A percentile compares a stretch with the other conserved stretches of the same genome.
Conservation (phyloP, 805 yeast species). For the Cyberlindnera sargentensis region DNA sequence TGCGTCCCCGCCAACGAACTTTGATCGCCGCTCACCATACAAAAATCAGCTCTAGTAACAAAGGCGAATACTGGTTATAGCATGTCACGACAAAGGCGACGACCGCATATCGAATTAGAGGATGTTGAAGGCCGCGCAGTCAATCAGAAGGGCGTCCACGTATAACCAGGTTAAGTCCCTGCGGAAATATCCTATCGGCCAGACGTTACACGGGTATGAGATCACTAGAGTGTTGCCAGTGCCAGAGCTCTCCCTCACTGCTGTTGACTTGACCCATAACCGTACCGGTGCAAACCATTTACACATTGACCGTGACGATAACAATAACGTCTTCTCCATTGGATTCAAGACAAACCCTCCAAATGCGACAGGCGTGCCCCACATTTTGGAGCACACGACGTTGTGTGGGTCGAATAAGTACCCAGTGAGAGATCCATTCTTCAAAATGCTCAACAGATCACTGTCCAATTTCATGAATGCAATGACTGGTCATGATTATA, state of each 20-base stretch:
- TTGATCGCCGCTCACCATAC: background rate
- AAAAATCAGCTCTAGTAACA: no score
- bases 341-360: constrained; percentile 95
- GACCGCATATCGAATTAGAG: no score
- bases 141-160: constrained; percentile 16
- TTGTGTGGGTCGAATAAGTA: constrained; percentile 87
- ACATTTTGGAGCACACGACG: constrained; percentile 92
- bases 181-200: constrained; percentile 58
- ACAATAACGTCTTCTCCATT: constrained; percentile 81
- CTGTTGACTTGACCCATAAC: constrained; percentile 62
- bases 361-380: constrained; percentile 92
- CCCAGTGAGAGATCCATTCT: constrained; percentile 96
- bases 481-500: constrained; percentile 96
- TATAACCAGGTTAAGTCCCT: constrained; percentile 29
- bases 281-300: constrained; percentile 74
- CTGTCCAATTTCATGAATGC: constrained; percentile 97
- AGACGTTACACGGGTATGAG: constrained; percentile 56
- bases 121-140: constrained; percentile 1
- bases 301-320: constrained; percentile 78
- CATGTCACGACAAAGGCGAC: background rate
- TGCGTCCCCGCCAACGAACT: no score
- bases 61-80: no score
- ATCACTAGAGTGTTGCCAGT: constrained; percentile 59
- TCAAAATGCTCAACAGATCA: constrained; percentile 94
- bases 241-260: constrained; percentile 77